Evolutionary conservation across 1,284 basidiomycete genomes (phyloP), one percentile per base, ranked within the genome.

Genomic region (Phylloporus sp.): DNA sequence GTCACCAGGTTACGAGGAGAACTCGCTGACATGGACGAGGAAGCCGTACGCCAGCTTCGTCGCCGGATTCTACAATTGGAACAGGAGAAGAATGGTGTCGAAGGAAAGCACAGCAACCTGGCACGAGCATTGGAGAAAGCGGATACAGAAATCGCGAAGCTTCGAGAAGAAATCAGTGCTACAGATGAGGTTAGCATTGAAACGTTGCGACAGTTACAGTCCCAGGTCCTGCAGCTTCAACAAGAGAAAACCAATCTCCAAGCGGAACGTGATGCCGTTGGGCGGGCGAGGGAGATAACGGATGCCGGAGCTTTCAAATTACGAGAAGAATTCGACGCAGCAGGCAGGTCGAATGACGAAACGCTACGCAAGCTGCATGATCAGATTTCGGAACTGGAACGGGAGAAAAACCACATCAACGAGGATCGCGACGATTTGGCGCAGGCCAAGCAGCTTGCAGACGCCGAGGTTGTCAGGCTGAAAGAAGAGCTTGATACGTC

Each of bases 21-120:
- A 63, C 71, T 87, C n/a, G 53, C 31, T 2, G 13, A 22, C 28
- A 31, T 24, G 18, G 90, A 91, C 68, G 88, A 90, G 68, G 86
- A 87, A 69, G 88, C 87, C 6, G 68, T 91, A 61, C 77, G 84
- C 26, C 83, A 83, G 77, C 78, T 92, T 39, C 89, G 90, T 68
- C 74, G 81, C 28, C 86, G 85, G 63, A 89, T 91, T 64, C 81
- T 81, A 8, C 79, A 78, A 31, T 77, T 91, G 37, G 88, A 91
- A 71, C 78, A 80, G 40, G 90, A 90, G 79, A 86, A 84, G 75
- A 72, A 67, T 1, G 74, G 76, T 15, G 28, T 58, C 29, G 59
- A 80, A 77, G 67, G 12, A 18, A 62, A 70, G 34, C 62, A 66
- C 20, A 20, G 65, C 24, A n/a, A 2, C 12, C 32, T 66, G 13